These are phyloP conservation scores for Saprolegnia diclina DNA, from an alignment of 352 stramenopile species.

Conservation along the genomic window DNA sequence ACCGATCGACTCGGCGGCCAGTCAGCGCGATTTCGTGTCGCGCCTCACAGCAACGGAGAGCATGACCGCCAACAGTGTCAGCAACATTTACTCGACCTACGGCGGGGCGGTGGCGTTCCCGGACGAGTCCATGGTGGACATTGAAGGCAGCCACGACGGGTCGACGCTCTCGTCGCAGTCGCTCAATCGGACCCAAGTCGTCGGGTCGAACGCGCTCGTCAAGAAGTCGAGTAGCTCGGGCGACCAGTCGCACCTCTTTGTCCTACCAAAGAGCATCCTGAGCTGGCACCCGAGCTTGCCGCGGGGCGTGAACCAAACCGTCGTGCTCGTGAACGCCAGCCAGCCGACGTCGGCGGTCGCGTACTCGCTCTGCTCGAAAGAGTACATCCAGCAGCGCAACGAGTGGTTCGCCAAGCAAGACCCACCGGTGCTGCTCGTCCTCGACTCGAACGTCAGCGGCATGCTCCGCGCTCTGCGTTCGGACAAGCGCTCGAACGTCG, in stretches of 20 bases:
- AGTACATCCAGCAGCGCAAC: constrained; percentile 72
- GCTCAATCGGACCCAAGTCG: constrained; percentile 21
- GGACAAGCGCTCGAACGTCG: constrained; percentile 68
- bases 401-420: constrained; percentile 36
- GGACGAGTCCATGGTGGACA: not conserved
- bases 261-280: constrained; percentile 71
- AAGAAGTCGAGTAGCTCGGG: not conserved
- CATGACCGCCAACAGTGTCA: too few species aligned
- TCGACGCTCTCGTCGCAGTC: constrained; percentile 4
- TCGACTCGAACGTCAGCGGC: constrained; percentile 16
- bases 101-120: not conserved
- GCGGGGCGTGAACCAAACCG: constrained; percentile 57
- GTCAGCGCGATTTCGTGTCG: constrained; percentile 4
- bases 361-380: constrained; percentile 77
- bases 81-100: not conserved
- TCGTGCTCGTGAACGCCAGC: constrained; percentile 68
- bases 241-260: constrained; percentile 50
- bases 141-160: not conserved
- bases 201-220: constrained; percentile 4
- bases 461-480: constrained; percentile 70
- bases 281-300: constrained; percentile 76
- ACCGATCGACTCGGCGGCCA: not conserved
- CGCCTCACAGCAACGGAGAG: constrained; percentile 2
- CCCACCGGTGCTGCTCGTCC: constrained; percentile 30
- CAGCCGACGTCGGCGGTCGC: constrained; percentile 82